A percentile compares a stretch with the other conserved stretches of the same genome.
phyloP scores from a whole-genome alignment of 176 grass and related monocot species.

The Rhynchospora breviuscula region DNA sequence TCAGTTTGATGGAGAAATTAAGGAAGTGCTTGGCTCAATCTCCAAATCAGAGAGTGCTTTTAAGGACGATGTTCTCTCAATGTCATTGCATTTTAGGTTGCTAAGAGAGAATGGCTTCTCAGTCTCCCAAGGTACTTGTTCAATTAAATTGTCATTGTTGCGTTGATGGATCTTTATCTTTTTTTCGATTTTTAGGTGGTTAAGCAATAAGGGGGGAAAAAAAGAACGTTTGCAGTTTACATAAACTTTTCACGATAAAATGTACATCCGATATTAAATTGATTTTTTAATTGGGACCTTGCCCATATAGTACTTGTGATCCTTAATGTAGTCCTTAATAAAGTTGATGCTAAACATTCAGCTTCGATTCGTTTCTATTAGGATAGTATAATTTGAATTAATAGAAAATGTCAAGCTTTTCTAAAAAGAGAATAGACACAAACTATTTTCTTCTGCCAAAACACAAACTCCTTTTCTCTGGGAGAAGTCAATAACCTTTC shows the following conservation, averaged over 20 bases:
- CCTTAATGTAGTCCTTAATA: too few relatives aligned
- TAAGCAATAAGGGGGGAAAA: too few relatives aligned
- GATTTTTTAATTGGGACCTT: neutral
- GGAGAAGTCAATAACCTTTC: neutral
- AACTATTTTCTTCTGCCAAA: neutral
- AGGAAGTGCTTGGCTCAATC: slow-evolving; percentile 9
- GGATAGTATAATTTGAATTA: too few relatives aligned
- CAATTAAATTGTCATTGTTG: neutral
- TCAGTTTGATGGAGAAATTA: slow-evolving; percentile 41
- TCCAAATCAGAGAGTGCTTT: neutral
- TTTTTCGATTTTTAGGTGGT: too few relatives aligned
- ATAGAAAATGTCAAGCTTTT: neutral
- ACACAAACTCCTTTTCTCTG: neutral
- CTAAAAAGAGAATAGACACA: neutral
- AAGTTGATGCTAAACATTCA: too few relatives aligned
- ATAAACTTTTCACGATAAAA: neutral
- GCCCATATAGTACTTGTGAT: too few relatives aligned
- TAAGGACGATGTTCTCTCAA: slow-evolving; percentile 1
- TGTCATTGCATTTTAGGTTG: slow-evolving; percentile 38
- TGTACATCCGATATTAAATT: neutral
- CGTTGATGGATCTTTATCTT: neutral
- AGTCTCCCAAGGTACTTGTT: slow-evolving; percentile 29
- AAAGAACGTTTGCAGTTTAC: too few relatives aligned
- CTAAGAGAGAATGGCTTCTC: slow-evolving; percentile 35
- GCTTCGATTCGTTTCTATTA: too few relatives aligned